Percentiles rank a stretch among this genome's conserved stretches.
These are phyloP conservation scores for Wickerhamomyces sp. DNA, from an alignment of 1,139 yeast species.

Conservation along the genomic window DNA sequence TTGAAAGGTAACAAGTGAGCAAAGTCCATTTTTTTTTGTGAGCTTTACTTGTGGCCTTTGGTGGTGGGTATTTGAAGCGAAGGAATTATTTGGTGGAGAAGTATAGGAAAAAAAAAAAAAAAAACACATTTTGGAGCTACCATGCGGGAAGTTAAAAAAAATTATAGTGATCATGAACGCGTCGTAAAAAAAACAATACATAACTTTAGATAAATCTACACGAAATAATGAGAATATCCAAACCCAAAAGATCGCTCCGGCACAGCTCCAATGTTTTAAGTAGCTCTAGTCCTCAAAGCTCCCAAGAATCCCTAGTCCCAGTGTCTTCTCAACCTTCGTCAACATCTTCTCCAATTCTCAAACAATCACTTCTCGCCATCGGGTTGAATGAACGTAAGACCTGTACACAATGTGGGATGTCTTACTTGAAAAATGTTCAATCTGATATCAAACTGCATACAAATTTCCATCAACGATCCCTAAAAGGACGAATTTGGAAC, in stretches of 20 bases:
- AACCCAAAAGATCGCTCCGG: constrained; percentile 1
- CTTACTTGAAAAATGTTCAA: constrained; percentile 41
- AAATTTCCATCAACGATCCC: constrained; percentile 41
- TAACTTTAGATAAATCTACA: no score
- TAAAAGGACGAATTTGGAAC: constrained; percentile 44
- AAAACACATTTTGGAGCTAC: no score
- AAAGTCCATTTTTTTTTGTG: constrained; percentile 14
- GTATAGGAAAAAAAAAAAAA: no score
- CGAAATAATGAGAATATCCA: constrained; percentile 19
- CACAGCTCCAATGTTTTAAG: constrained; percentile 24
- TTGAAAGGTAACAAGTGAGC: constrained; percentile 64
- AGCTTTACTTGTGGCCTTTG: no score
- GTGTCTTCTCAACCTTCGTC: constrained; percentile 5
- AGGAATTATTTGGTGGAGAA: no score
- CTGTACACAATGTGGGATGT: constrained; percentile 58
- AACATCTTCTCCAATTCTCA: neutral
- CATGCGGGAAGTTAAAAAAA: no score
- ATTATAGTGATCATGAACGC: no score
- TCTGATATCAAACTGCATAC: constrained; percentile 44
- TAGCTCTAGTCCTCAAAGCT: constrained; percentile 5
- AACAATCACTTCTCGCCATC: constrained; percentile 14
- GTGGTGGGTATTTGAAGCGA: no score
- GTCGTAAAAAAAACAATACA: no score
- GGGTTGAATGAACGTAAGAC: constrained; percentile 26
- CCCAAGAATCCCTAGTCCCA: no score